phyloP scores from a whole-genome alignment of 495 filamentous ascomycete species.

The Daldinia childiae region DNA sequence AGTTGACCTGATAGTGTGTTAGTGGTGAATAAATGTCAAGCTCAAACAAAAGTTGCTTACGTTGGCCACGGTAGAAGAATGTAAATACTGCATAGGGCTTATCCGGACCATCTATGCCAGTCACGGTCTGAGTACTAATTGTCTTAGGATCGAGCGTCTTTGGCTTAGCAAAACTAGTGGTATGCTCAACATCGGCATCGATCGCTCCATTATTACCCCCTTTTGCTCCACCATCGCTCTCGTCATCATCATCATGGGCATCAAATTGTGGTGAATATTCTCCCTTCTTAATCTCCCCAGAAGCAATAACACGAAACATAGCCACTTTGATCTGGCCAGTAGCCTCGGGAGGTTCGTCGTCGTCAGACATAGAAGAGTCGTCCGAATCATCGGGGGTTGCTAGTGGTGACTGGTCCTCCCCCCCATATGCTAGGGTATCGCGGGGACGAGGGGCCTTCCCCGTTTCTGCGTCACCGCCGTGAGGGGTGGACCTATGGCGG shows the following conservation, averaged over 20 bases:
- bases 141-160: conserved; percentile 96
- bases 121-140: conserved; percentile 98
- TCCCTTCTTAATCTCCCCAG: conserved; percentile 94
- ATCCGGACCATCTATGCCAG: conserved; percentile 94
- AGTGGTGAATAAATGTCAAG: conserved; percentile 29
- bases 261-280: conserved; percentile 99
- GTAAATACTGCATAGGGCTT: conserved; percentile 97
- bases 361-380: conserved; percentile 78
- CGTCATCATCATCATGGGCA: conserved; percentile 92
- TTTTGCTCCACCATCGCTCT: conserved; percentile 58
- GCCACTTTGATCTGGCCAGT: conserved; percentile 98
- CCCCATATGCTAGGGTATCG: conserved; percentile 78
- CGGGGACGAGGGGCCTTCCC: conserved; percentile 53
- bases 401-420: conserved; percentile 74
- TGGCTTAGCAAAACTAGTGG: conserved; percentile 97
- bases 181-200: conserved; percentile 86
- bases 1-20: conserved; percentile 73
- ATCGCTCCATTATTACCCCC: conserved; percentile 54
- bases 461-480: conserved; percentile 61
- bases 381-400: conserved; percentile 78
- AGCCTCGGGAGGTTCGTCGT: conserved; percentile 91
- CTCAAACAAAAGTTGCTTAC: conserved; percentile 63
- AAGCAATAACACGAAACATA: conserved; percentile 93
- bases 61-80: conserved; percentile 95
- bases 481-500: conserved; percentile 66